Conservation (phyloP, 176 grass and related monocot genomes). For the Raddia guianensis region DNA sequence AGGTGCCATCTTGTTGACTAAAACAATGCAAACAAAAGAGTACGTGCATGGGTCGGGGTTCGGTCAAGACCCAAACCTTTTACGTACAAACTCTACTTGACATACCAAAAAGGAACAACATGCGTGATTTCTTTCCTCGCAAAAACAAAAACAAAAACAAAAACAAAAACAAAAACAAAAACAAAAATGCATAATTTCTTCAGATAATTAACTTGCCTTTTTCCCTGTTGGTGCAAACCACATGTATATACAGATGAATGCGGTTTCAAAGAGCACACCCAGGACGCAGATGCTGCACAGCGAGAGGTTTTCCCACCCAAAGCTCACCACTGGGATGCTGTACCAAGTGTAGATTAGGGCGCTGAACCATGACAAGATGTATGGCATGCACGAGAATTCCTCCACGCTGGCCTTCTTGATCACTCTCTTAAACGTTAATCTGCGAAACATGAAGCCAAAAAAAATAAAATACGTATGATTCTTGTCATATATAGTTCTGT, state of each 20-base stretch:
- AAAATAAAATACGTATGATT: neutral
- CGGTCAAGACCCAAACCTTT: neutral
- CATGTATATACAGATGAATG: conserved; percentile 70
- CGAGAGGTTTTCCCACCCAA: conserved; percentile 66
- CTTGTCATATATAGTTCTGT: neutral
- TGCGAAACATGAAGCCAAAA: conserved; percentile 31
- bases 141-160: no score
- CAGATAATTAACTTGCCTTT: conserved; percentile 45
- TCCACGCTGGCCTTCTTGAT: conserved; percentile 67
- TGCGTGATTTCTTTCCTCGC: neutral
- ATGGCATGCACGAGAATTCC: conserved; percentile 75
- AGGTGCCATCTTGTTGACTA: neutral
- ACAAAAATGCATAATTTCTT: neutral
- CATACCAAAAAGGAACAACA: conserved; percentile 1
- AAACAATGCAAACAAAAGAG: neutral
- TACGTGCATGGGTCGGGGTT: neutral
- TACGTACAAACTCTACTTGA: no score
- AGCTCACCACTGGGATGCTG: conserved; percentile 65
- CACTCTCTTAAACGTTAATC: conserved; percentile 73
- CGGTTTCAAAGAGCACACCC: conserved; percentile 54
- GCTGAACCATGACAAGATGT: conserved; percentile 58
- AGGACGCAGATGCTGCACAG: conserved; percentile 48
- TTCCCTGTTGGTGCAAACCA: conserved; percentile 66
- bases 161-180: no score
- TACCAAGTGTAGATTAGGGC: conserved; percentile 73